These are phyloP conservation scores for Ramalina intermedia DNA, from an alignment of 495 filamentous ascomycete species.

Conservation along the genomic window DNA sequence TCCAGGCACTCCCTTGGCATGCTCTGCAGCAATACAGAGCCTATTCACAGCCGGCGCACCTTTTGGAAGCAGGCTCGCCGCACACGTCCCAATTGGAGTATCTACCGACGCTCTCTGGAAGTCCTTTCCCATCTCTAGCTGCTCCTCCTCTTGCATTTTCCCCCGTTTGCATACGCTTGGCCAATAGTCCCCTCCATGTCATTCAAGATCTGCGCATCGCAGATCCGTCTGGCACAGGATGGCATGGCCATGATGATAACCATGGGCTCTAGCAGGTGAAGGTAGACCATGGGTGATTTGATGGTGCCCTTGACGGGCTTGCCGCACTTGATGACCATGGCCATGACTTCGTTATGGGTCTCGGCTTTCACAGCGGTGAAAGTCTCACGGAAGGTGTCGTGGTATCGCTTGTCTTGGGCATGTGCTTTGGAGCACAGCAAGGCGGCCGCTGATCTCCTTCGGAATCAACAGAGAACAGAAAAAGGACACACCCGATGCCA, in stretches of 20 bases:
- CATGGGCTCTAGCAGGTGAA: slow-evolving; percentile 6
- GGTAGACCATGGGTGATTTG: slow-evolving; percentile 6
- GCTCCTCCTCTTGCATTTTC: not conserved
- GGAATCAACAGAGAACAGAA: no score
- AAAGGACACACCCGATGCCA: no score
- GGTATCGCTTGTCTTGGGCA: not conserved
- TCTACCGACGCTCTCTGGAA: not conserved
- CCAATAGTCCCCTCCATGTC: not conserved
- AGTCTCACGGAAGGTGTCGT: slow-evolving; percentile 6
- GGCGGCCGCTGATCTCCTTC: not conserved
- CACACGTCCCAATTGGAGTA: slow-evolving; percentile 1
- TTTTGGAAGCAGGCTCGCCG: slow-evolving; percentile 1
- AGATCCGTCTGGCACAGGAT: not conserved
- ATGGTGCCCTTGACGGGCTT: slow-evolving; percentile 1
- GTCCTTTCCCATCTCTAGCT: not conserved
- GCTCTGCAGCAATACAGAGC: slow-evolving; percentile 8
- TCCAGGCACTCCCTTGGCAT: slow-evolving; percentile 9
- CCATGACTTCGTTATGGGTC: slow-evolving; percentile 7
- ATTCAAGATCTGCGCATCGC: not conserved
- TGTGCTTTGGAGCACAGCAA: slow-evolving; percentile 4
- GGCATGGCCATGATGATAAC: slow-evolving; percentile 2
- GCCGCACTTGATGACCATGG: not conserved
- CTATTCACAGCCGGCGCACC: slow-evolving; percentile 7
- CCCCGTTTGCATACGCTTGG: no score
- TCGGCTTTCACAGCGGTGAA: slow-evolving; percentile 5